Percentiles rank a stretch among this genome's conserved stretches.
Evolutionary conservation across 2,329 filamentous ascomycete genomes (phyloP).

Genomic region (Cladosporium sp.): DNA sequence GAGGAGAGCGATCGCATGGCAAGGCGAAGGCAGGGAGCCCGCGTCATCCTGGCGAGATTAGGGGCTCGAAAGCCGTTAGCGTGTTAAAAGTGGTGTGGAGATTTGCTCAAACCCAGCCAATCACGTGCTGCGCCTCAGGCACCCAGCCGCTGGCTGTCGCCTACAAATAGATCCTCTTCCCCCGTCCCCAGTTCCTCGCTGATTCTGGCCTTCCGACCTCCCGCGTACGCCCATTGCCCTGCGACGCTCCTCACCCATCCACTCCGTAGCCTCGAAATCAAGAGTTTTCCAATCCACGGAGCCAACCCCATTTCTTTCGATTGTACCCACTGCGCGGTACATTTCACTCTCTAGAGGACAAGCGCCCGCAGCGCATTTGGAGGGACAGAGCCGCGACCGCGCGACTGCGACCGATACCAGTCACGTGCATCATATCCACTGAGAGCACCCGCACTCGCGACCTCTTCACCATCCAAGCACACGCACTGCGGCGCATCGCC

Average conservation of each 20-base stretch:
- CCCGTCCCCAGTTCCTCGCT: conserved; percentile 7
- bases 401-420: neutral
- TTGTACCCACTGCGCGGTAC: conserved; percentile 15
- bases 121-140: neutral
- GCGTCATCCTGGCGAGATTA: conserved; percentile 7
- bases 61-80: too few relatives aligned
- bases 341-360: conserved; percentile 21
- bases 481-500: conserved; percentile 12
- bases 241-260: conserved; percentile 18
- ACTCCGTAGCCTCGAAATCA: conserved; percentile 21
- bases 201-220: conserved; percentile 1
- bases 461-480: conserved; percentile 1
- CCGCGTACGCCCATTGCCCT: conserved; percentile 16
- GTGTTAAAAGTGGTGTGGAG: too few relatives aligned
- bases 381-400: conserved; percentile 10
- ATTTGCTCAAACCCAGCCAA: neutral
- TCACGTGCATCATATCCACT: conserved; percentile 15
- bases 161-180: conserved; percentile 11
- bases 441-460: conserved; percentile 13
- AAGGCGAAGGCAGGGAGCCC: neutral
- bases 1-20: neutral
- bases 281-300: conserved; percentile 12
- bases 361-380: conserved; percentile 16
- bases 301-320: conserved; percentile 19
- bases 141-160: neutral